Evolutionary conservation across 352 stramenopile genomes (phyloP).

Genomic region (Globisporangium nagaii): DNA sequence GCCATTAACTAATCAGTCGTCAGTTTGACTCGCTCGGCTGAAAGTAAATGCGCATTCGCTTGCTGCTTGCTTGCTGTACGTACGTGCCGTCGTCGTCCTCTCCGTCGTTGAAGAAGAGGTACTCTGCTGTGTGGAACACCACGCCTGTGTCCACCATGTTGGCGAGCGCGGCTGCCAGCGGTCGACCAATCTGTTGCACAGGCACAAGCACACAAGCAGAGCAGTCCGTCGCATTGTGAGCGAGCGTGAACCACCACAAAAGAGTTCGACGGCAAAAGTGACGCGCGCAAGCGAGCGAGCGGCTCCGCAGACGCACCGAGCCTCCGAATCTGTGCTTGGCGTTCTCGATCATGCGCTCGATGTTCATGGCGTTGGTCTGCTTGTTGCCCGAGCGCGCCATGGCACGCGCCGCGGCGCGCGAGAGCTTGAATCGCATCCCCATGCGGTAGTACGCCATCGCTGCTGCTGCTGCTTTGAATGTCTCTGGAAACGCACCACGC

Average conservation of each 20-base stretch:
- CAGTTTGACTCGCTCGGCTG: no score
- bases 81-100: conserved; percentile 83
- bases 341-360: conserved; percentile 60
- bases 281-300: not conserved
- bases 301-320: conserved; percentile 40
- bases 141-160: conserved; percentile 47
- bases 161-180: conserved; percentile 36
- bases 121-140: conserved; percentile 57
- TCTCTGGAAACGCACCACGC: not conserved
- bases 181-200: conserved; percentile 34
- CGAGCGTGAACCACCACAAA: not conserved
- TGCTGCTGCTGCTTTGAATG: not conserved
- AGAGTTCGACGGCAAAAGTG: not conserved
- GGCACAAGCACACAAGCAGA: not conserved
- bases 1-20: conserved; percentile 83
- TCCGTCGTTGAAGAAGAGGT: conserved; percentile 68
- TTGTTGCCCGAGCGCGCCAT: conserved; percentile 53
- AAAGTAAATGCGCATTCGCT: conserved; percentile 1
- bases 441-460: conserved; percentile 70
- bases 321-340: conserved; percentile 63
- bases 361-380: conserved; percentile 33
- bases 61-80: no score
- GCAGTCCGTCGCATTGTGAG: not conserved
- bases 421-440: conserved; percentile 57
- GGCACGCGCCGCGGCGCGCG: conserved; percentile 49